Base-by-base conservation (phyloP, 495 filamentous ascomycete genomes). In the Penicillium antarcticum region DNA sequence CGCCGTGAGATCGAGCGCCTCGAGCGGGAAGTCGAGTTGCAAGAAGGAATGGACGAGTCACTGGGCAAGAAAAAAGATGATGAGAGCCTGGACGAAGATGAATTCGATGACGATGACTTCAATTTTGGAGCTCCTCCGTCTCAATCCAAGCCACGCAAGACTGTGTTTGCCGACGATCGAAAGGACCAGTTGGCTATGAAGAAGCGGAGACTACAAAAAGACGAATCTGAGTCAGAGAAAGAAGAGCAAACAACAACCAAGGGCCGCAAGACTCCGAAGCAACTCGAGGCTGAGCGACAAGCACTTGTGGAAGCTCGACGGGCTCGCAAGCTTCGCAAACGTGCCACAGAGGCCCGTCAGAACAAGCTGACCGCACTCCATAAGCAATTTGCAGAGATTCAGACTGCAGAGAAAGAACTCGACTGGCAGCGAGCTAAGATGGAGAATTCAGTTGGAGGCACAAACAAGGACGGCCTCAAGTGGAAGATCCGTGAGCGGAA, bases 401-500 rank as follows among this genome's bases (percentile, higher is more conserved):
- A 75, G 41, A 75, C 81, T 5, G 87, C 91, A 2, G 87, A 95
- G 71, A 72, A 80, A 16, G 83, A 88, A 67, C 68, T 97, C 48
- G 92, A 92, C 44, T 62, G 87, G 53, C 88, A 91, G 62, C 76
- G 85, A 35, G 85, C 77, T n/a, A 81, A 76, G 67, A 90, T 96
- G 91, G 84, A 82, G 40, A 92, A 92, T 23, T 87, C 81, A 3
- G 76, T 89, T 7, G 87, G 87, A 36, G 90, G 91, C 9, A 75
- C 86, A 45, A 94, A 88, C 55, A 94, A 92, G 71, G 68, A 80
- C 24, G 90, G 91, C 12, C 76, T 87, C 63, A 92, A 87, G 70
- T 92, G 87, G 71, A 95, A 94, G 75, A 76, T 91, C 16, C 72
- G 84, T 44, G 87, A 90, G 74, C 77, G 91, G 58, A 96, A 95